Base-by-base conservation (phyloP, 352 stramenopile species). In the Globisporangium nodosum region DNA sequence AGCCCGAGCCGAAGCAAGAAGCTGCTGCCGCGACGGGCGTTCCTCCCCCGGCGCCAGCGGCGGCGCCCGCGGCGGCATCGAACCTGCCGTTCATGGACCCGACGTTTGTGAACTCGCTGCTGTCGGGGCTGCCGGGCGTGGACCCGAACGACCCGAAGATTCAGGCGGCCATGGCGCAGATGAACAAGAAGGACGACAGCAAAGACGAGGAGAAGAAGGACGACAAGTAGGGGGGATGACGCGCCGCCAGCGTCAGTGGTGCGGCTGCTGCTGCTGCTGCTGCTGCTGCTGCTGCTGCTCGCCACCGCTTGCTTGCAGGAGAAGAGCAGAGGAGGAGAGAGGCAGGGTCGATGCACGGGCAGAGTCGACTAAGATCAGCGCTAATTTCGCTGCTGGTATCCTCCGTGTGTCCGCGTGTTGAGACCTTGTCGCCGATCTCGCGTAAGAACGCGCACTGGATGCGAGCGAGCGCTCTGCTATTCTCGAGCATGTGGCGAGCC, bases 141-240 rank as follows among this genome's bases (percentile, higher is more conserved):
- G 91, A 97, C 67, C 81, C 83, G 35, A 97, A 97, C 68, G 88
- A 97, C 66, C 90, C 91, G 4, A 90, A 96, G 66, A 96, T 97
- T 68, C 73, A 95, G 54, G 90, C 85, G 3, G 88, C 88, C 11
- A 96, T 97, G 81, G 81, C 80, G 40, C 81, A 96, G 68, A 87
- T 96, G 70, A 82, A 72, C 51, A 88, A 88, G 64, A 85, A 89
- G 60, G 71, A 88, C 56, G 83, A 94, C 54, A 71, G 90, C 55
- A 90, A 88, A 88, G 64, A 85, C 51, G 71, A 88, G 52, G 83
- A 94, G 58, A 76, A 94, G 73, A 90, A 95, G 57, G 85, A 95
- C 5, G 78, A 90, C 67, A 87, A 90, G 75, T 88, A 65, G 49
- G 6, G 6, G 33, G 33, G 6, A 7, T 7, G 33, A 42, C 11